Evolutionary conservation across 2,329 filamentous ascomycete genomes (phyloP), one percentile per base, ranked within the genome.

Genomic region (Diaporthe amygdali): DNA sequence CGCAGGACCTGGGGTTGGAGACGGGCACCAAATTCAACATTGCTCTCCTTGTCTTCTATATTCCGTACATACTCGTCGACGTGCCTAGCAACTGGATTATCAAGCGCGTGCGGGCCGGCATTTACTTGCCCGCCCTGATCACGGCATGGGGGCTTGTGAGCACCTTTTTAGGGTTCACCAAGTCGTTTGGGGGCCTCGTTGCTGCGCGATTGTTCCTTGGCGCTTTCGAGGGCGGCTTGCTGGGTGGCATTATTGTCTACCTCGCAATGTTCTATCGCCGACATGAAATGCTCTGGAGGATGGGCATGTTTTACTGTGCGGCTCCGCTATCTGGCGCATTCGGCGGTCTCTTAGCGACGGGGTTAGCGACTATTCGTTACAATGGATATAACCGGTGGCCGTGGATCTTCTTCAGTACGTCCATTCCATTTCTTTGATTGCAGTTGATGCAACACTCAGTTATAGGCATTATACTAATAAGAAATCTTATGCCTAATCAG

Each of bases 311-410:
- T 82, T 93, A 93, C 82, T 92, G 90, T 4, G 91, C 91, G 0
- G 91, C 91, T 0, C 91, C 92, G 0, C 81, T 94, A 0, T 90
- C 91, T 0, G 92, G 92, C 0, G 91, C 88, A 0, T 91, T 92
- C 75, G 90, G 89, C 76, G 89, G 89, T 5, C 82, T 91, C 7
- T 82, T 91, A 6, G 89, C 89, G 0, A 87, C 87, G 2, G 89
- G 84, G 0, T 89, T 91, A 68, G 89, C 81, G 83, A 71, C 87
- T 84, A 37, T 79, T 87, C 22, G 86, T 82, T 49, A 83, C 79
- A 25, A 78, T 75, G 73, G 75, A 75, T 78, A 78, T 51, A 67
- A 74, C 9, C 81, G 82, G 12, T 87, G 84, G 83, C 82, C 81
- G 15, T 88, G 81, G 85, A 85, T 86, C 59, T 86, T 86, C 70